Evolutionary conservation across 108 stramenopile species (phyloP), one percentile per base, ranked within the genome.

Genomic region (Fistulifera pelliculosa): DNA sequence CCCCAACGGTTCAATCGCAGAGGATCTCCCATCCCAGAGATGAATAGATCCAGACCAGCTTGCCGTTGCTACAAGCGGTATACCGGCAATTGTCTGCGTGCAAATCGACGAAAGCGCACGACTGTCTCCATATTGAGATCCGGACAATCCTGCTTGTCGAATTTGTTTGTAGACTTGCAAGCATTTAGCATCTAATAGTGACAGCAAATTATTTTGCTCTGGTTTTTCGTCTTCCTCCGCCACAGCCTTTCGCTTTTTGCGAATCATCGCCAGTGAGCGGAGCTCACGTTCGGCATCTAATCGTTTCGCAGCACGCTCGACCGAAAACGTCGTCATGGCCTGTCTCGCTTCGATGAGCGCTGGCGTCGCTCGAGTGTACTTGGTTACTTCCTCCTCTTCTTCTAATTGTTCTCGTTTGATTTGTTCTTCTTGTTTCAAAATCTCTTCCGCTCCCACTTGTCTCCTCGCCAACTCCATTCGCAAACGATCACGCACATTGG

Each of bases 11-110:
- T 79, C 81, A 51, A 92, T 60, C 23, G 81, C 83, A 16, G 70
- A 68, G 57, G 75, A 61, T 8, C 68, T 78, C 43, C 77, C 75
- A 67, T 95, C 84, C 97, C 97, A 98, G 15, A 96, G 60, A 62
- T 94, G 90, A 16, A 94, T 85, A 19, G 81, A 71, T 18, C 84
- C 91, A 51, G 77, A 85, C 92, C 93, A 96, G 61, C 91, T 75
- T 23, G 83, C 97, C 1, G 94, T 93, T 1, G 87, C 90, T 19
- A 96, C 73, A 27, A 93, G 50, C 7, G 74, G 71, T 23, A 45
- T 56, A 7, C 61, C 62, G 39, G 19, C 52, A 24, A 17, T 62
- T 38, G 41, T 48, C 41, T 56, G 76, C 39, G 80, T 78, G 28
- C 71, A 79, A 44, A 73, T 73, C 52, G 47, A 61, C 21, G 83